Conservation (phyloP, 1,284 basidiomycete species). For the Earliella scabrosa region DNA sequence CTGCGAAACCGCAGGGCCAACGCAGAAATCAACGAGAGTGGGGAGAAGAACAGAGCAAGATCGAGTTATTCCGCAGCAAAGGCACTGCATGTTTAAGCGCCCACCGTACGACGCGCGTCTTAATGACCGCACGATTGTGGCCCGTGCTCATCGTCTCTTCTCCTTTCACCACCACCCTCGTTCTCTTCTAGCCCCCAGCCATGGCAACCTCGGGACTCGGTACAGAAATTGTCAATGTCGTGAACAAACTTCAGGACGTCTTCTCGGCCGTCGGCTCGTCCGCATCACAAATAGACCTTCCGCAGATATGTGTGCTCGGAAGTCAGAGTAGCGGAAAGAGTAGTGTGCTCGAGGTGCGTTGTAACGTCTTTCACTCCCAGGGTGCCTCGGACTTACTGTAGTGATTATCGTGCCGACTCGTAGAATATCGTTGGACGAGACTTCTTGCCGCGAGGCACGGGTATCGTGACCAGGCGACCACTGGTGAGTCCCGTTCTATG, state of each 20-base stretch:
- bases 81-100: constrained; percentile 9
- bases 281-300: constrained; percentile 79
- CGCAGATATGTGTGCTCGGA: constrained; percentile 86
- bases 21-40: no score
- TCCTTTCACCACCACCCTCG: constrained; percentile 17
- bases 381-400: no score
- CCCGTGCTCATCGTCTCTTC: constrained; percentile 21
- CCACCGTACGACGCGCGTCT: constrained; percentile 25
- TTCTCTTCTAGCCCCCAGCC: constrained; percentile 8
- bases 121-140: constrained; percentile 16
- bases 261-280: constrained; percentile 81
- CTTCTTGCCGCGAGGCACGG: constrained; percentile 96
- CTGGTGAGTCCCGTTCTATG: constrained; percentile 55
- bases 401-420: constrained; percentile 1
- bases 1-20: no score
- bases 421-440: constrained; percentile 98
- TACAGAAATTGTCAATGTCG: constrained; percentile 73
- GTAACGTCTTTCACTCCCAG: background rate
- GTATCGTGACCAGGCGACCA: constrained; percentile 96
- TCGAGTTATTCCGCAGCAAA: background rate
- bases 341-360: constrained; percentile 79
- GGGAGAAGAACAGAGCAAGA: background rate
- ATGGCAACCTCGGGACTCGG: constrained; percentile 71
- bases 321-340: constrained; percentile 90
- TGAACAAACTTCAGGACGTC: constrained; percentile 88